phyloP scores from a whole-genome alignment of 2,329 filamentous ascomycete species.

The Scedosporium dehoogii region DNA sequence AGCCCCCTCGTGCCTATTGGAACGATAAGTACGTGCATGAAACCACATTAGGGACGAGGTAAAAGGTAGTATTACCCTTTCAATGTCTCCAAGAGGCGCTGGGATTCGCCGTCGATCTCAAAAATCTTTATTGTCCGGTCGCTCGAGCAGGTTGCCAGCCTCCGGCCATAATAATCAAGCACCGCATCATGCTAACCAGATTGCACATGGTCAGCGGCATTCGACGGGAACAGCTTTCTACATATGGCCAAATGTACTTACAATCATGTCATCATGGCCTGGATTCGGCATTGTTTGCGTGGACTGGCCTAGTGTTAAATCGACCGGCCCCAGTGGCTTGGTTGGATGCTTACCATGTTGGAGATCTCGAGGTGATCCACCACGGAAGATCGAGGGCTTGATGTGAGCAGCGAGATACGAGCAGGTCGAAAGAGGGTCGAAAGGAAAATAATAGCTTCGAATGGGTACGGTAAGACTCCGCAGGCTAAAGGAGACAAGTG shows the following conservation, averaged over 20 bases:
- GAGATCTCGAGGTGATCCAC: neutral
- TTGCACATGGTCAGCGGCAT: neutral
- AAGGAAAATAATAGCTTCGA: no score
- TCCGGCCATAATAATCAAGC: conserved; percentile 94
- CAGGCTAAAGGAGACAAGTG: no score
- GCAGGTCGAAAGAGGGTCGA: no score
- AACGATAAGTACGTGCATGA: no score
- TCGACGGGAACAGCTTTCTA: neutral
- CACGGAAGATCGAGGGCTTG: no score
- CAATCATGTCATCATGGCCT: conserved; percentile 97
- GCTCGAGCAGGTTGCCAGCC: conserved; percentile 92
- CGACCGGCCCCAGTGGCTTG: neutral
- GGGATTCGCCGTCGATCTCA: conserved; percentile 87
- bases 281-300: conserved; percentile 35
- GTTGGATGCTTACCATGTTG: conserved; percentile 5
- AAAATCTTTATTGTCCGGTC: conserved; percentile 99
- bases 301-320: conserved; percentile 25
- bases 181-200: conserved; percentile 77
- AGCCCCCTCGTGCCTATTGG: conserved; percentile 76
- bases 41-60: neutral
- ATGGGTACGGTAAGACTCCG: no score
- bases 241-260: conserved; percentile 41
- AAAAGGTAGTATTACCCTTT: conserved; percentile 59
- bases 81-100: conserved; percentile 82
- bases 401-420: no score